Base-by-base conservation (phyloP, 1,284 basidiomycete species). In the Fomitopsis palustris region DNA sequence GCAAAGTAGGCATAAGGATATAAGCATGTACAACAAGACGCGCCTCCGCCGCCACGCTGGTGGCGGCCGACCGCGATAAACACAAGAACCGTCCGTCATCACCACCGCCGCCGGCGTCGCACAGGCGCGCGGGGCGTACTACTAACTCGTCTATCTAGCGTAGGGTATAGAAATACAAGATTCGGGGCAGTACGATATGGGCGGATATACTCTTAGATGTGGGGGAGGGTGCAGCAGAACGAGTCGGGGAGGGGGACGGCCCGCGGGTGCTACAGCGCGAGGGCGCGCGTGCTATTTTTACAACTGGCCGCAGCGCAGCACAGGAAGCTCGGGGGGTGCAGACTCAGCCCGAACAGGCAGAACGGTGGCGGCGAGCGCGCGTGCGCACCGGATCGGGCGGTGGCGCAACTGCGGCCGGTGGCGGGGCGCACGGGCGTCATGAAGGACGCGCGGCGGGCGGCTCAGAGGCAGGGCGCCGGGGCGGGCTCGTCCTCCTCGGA, bases 401-500 rank as follows among this genome's bases (percentile, higher is more conserved):
- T 33, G 31, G 31, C 31, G n/a, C n/a, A n/a, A n/a, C n/a, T n/a
- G n/a, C 1, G 12, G 31, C 31, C 12, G 31, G 39, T 7, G 45
- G 17, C 29, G 45, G 6, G 29, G 9, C n/a, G 3, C 14, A 29
- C n/a, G n/a, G 27, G 49, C 14, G 7, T 10, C 33, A n/a, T n/a
- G 19, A 31, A 1, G 31, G 2, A 10, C 64, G 61, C 41, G 45
- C 59, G 58, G 8, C 49, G 14, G 27, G 29, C 17, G 8, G 1
- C 31, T 35, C 29, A 57, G 38, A 56, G 25, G 38, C 49, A 52
- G 17, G 42, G 49, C 37, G 47, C 43, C 42, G 42, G 21, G 19
- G 27, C 47, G 14, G 58, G 60, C 62, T 63, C 62, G 42, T 64
- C 67, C 47, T 69, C 69, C 61, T 70, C 69, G 56, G 67, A 69